A percentile compares a stretch with the other conserved stretches of the same genome.
Conservation (phyloP, 2,329 filamentous ascomycete genomes). For the Teratosphaeria zuluensis region DNA sequence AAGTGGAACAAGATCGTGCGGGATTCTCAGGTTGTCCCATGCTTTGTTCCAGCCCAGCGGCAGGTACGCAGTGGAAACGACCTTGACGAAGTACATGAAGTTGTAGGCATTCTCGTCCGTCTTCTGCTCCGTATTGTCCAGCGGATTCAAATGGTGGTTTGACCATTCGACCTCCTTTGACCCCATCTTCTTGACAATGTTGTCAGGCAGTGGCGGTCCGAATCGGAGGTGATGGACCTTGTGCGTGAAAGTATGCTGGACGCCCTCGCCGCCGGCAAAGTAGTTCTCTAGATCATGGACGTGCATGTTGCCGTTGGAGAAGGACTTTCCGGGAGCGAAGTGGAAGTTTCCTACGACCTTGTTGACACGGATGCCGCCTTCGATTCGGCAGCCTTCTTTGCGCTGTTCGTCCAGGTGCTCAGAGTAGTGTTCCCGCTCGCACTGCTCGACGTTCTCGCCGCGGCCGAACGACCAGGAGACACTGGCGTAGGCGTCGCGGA, state of each 20-base stretch:
- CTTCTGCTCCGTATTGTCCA: slow-evolving; percentile 68
- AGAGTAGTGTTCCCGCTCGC: slow-evolving; percentile 84
- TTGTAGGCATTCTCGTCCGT: slow-evolving; percentile 81
- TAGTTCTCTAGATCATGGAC: slow-evolving; percentile 97
- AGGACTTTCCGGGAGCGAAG: slow-evolving; percentile 88
- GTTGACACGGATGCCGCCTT: slow-evolving; percentile 87
- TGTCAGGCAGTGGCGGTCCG: slow-evolving; percentile 77
- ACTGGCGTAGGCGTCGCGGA: slow-evolving; percentile 83
- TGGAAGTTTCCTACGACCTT: slow-evolving; percentile 99
- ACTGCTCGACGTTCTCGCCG: slow-evolving; percentile 90
- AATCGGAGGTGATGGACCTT: slow-evolving; percentile 82
- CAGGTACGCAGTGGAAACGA: slow-evolving; percentile 90
- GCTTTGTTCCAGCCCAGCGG: slow-evolving; percentile 78
- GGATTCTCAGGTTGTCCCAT: slow-evolving; percentile 25
- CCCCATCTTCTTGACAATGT: slow-evolving; percentile 55
- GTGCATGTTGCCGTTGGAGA: slow-evolving; percentile 94
- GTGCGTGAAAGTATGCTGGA: slow-evolving; percentile 80
- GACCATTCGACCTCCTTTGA: slow-evolving; percentile 57
- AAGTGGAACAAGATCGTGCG: slow-evolving; percentile 48
- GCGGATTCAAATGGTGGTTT: slow-evolving; percentile 83
- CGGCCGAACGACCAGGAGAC: slow-evolving; percentile 89
- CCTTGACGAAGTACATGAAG: slow-evolving; percentile 99
- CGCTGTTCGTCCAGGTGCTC: slow-evolving; percentile 82
- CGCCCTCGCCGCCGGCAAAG: slow-evolving; percentile 60
- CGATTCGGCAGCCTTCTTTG: slow-evolving; percentile 86